phyloP scores from a whole-genome alignment of 495 filamentous ascomycete genomes.

The Lepidopterella palustris region DNA sequence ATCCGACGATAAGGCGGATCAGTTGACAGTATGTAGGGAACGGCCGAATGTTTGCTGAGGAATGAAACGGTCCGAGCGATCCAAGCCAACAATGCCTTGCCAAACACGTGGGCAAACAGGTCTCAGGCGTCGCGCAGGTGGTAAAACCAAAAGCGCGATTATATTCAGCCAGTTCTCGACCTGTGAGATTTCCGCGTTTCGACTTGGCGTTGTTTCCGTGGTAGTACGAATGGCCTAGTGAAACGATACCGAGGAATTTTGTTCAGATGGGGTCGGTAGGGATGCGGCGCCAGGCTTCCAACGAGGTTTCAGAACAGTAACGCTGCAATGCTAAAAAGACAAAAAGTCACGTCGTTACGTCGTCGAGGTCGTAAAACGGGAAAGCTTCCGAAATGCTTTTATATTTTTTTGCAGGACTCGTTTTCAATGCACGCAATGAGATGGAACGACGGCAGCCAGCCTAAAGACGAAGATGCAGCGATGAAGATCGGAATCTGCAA shows the following conservation, averaged over 20 bases:
- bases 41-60: conserved; percentile 21
- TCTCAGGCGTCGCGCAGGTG: conserved; percentile 1
- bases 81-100: conserved; percentile 16
- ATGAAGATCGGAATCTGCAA: neutral
- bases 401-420: conserved; percentile 3
- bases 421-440: conserved; percentile 18
- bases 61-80: conserved; percentile 9
- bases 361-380: conserved; percentile 26
- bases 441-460: conserved; percentile 14
- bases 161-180: neutral
- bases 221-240: conserved; percentile 18
- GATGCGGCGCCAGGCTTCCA: conserved; percentile 14
- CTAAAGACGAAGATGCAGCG: conserved; percentile 10
- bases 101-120: conserved; percentile 31
- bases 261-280: neutral
- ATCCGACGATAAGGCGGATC: conserved; percentile 6
- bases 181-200: conserved; percentile 11
- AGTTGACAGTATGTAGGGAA: neutral
- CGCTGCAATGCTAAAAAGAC: conserved; percentile 31
- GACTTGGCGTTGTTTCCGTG: conserved; percentile 8
- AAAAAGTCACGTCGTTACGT: conserved; percentile 30
- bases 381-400: conserved; percentile 15
- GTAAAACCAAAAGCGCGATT: conserved; percentile 1
- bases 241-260: conserved; percentile 20
- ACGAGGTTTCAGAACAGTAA: conserved; percentile 17